Conservation (phyloP, 2,329 filamentous ascomycete species). For the Calonectria montana region DNA sequence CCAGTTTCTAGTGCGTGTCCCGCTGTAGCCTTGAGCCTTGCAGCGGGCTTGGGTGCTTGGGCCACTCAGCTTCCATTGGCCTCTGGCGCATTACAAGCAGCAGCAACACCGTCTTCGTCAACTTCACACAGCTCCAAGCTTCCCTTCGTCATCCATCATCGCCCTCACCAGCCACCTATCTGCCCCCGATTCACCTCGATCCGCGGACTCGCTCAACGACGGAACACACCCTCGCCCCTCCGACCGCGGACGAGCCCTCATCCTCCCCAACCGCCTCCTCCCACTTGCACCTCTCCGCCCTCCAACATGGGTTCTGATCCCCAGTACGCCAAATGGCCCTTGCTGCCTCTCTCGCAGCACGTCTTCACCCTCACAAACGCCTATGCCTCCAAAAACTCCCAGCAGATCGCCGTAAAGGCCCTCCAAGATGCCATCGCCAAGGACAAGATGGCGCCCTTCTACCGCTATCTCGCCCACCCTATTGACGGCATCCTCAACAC, state of each 20-base stretch:
- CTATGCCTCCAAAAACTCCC: conserved; percentile 72
- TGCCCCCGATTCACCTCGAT: conserved; percentile 12
- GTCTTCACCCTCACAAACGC: conserved; percentile 90
- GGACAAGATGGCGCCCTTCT: conserved; percentile 89
- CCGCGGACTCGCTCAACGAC: background rate
- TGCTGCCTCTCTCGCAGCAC: conserved; percentile 84
- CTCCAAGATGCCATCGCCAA: conserved; percentile 86
- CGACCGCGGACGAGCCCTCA: background rate
- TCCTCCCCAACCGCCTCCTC: conserved; percentile 10
- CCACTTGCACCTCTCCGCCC: conserved; percentile 37
- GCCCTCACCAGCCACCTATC: conserved; percentile 18
- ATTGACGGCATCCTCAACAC: conserved; percentile 84
- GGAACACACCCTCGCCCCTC: background rate
- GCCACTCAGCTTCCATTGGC: conserved; percentile 38
- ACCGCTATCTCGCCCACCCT: conserved; percentile 85
- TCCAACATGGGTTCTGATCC: conserved; percentile 80
- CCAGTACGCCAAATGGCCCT: conserved; percentile 86
- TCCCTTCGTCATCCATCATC: conserved; percentile 42
- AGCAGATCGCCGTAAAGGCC: conserved; percentile 77
- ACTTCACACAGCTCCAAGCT: conserved; percentile 31
- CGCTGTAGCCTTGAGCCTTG: conserved; percentile 50
- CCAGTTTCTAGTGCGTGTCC: conserved; percentile 42
- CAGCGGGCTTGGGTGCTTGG: conserved; percentile 29
- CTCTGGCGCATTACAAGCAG: conserved; percentile 34
- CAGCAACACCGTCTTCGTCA: conserved; percentile 35